A percentile compares a stretch with the other conserved stretches of the same genome.
phyloP scores from a whole-genome alignment of 805 yeast genomes.

The Candida pseudoglaebosa region DNA sequence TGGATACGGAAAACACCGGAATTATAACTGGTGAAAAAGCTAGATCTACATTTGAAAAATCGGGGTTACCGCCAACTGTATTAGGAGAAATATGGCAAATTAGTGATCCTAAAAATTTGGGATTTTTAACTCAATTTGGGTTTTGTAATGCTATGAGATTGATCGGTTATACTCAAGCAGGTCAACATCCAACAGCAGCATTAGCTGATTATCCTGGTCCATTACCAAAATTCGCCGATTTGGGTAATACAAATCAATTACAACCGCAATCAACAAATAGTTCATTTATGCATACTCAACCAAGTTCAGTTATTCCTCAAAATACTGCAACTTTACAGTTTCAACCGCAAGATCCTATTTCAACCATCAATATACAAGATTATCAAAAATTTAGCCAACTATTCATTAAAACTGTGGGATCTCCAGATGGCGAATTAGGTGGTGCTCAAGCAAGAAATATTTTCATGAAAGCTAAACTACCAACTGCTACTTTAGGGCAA shows the following conservation, averaged over 20 bases:
- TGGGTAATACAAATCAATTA: conserved; percentile 19
- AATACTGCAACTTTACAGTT: conserved; percentile 28
- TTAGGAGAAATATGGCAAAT: conserved; percentile 92
- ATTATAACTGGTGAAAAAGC: conserved; percentile 86
- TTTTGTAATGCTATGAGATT: conserved; percentile 85
- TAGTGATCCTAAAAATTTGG: conserved; percentile 86
- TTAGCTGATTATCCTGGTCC: conserved; percentile 61
- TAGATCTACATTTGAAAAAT: conserved; percentile 75
- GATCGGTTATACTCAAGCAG: conserved; percentile 82
- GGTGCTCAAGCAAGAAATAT: conserved; percentile 84
- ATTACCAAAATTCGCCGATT: conserved; percentile 53
- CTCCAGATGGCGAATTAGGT: conserved; percentile 52
- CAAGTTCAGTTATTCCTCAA: conserved; percentile 33
- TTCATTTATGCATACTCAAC: conserved; percentile 41
- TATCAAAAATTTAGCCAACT: conserved; percentile 63
- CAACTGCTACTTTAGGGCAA: conserved; percentile 71
- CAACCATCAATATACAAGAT: conserved; percentile 55
- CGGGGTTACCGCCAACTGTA: conserved; percentile 72
- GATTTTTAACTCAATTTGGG: conserved; percentile 74
- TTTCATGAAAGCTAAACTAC: conserved; percentile 83
- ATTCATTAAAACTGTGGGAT: conserved; percentile 62
- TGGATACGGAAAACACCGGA: conserved; percentile 78
- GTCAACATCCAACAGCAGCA: conserved; percentile 49
- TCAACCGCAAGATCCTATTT: conserved; percentile 35
- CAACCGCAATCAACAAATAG: conserved; percentile 35